Evolutionary conservation across 2,329 filamentous ascomycete genomes (phyloP), one percentile per base, ranked within the genome.

Genomic region (Hypoxylon sp.): DNA sequence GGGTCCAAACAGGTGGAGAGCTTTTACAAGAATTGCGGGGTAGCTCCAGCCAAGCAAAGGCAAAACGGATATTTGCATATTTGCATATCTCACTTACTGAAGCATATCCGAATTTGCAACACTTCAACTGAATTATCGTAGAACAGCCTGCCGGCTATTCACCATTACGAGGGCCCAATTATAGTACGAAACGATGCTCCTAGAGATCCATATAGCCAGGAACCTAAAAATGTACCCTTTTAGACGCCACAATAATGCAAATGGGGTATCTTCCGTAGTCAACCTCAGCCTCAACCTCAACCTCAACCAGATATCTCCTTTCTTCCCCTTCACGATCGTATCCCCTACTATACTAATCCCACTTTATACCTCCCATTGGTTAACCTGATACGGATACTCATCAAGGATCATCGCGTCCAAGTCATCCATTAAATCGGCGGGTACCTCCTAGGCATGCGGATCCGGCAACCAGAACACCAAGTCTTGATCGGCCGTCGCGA

Each of bases 401-500:
- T 8, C 17, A 44, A 3, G 22, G 2, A 22, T 44, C 39, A 44
- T 22, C 17, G 22, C 46, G 11, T 50, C 46, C 17, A n/a, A 22
- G 46, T 33, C 19, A 2, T 11, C 29, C 48, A 22, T 17, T 13
- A 8, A 35, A 33, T 14, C 48, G 29, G 10, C 33, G 5, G 29
- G 4, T 29, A 29, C 51, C 26, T 68, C 14, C 69, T 80, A 88
- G 6, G 82, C 81, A 73, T 87, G 84, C 47, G 89, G 87, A 77
- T 94, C 91, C 0, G 92, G 92, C 37, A 93, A 80, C 92, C 92
- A 94, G 74, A 94, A 93, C 19, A 93, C 81, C 67, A 94, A 83
- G 59, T 98, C 94, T 76, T 91, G 91, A 74, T 98, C 94, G 3
- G 94, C 96, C 48, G 91, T 96, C 8, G 94, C 94, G 72, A 98